Evolutionary conservation across 2,329 filamentous ascomycete genomes (phyloP).

Genomic region (Blumeria graminis): DNA sequence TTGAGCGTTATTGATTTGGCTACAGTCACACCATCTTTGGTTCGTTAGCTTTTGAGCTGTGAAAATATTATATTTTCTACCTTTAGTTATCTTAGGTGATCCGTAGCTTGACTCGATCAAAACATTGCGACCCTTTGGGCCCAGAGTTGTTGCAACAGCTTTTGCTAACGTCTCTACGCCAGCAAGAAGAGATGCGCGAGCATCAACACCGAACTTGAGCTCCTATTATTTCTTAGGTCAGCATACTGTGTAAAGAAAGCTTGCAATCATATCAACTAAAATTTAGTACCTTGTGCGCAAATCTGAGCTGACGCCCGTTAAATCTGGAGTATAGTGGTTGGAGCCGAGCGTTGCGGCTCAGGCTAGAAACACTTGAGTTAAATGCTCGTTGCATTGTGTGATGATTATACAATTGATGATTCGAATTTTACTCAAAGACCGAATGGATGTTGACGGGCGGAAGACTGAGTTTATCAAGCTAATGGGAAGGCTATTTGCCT

Average conservation of each 20-base stretch:
- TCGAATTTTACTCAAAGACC: no score
- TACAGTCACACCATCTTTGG: constrained; percentile 61
- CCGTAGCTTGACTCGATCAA: constrained; percentile 96
- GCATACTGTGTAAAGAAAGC: no score
- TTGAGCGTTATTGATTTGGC: constrained; percentile 76
- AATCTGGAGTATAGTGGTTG: constrained; percentile 35
- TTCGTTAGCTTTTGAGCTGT: constrained; percentile 3
- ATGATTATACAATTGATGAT: no score
- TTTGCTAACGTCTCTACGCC: constrained; percentile 94
- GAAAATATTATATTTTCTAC: constrained; percentile 25
- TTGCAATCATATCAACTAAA: not conserved
- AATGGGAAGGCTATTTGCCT: no score
- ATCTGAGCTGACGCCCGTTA: constrained; percentile 71
- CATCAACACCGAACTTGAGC: constrained; percentile 95
- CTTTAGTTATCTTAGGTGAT: constrained; percentile 98
- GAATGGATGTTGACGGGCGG: no score
- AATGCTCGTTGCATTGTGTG: constrained; percentile 80
- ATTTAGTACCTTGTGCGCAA: constrained; percentile 69
- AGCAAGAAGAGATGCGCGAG: constrained; percentile 61
- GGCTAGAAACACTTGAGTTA: constrained; percentile 59
- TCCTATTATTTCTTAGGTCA: constrained; percentile 30
- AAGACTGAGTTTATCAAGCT: no score
- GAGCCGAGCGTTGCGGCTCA: constrained; percentile 40
- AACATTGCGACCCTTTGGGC: constrained; percentile 95
- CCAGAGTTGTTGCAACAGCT: constrained; percentile 86